phyloP scores from a whole-genome alignment of 768 basidiomycete genomes.

The Tricholoma hemisulphureum region DNA sequence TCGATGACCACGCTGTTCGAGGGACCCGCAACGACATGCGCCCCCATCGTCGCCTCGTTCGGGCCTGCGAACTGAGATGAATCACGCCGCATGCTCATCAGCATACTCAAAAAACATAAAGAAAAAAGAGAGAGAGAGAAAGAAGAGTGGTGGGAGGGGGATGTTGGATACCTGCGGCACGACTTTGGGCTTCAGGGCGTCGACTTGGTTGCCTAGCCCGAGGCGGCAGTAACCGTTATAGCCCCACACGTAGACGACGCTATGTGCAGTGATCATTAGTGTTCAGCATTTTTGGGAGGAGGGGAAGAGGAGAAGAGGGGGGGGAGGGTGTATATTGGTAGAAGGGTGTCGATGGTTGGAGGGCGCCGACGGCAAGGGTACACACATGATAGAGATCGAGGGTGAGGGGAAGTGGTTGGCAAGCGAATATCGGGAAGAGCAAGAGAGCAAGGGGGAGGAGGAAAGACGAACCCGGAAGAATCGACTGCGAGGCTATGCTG shows the following conservation, averaged over 20 bases:
- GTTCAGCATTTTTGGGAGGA: too few species aligned
- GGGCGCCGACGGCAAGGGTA: neutral
- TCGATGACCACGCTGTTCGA: constrained; percentile 84
- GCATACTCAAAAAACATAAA: neutral
- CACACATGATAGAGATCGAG: constrained; percentile 1
- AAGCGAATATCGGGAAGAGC: too few species aligned
- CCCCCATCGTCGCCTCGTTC: constrained; percentile 61
- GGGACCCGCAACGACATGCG: constrained; percentile 72
- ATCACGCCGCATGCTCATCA: neutral
- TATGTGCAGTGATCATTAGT: constrained; percentile 24
- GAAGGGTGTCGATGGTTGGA: too few species aligned
- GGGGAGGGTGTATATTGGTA: too few species aligned
- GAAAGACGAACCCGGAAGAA: constrained; percentile 57
- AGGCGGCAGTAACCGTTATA: constrained; percentile 90
- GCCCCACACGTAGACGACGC: constrained; percentile 82
- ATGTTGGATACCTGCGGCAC: constrained; percentile 64
- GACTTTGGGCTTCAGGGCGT: constrained; percentile 73
- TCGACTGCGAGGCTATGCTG: constrained; percentile 87
- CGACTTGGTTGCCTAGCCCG: constrained; percentile 84
- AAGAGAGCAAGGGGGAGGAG: neutral
- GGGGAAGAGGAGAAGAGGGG: neutral
- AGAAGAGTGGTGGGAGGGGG: constrained; percentile 5
- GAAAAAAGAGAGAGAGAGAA: too few species aligned
- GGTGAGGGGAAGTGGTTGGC: neutral
- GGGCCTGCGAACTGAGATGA: constrained; percentile 75